phyloP scores from a whole-genome alignment of 176 grass and related monocot genomes.

The Ananas comosus region DNA sequence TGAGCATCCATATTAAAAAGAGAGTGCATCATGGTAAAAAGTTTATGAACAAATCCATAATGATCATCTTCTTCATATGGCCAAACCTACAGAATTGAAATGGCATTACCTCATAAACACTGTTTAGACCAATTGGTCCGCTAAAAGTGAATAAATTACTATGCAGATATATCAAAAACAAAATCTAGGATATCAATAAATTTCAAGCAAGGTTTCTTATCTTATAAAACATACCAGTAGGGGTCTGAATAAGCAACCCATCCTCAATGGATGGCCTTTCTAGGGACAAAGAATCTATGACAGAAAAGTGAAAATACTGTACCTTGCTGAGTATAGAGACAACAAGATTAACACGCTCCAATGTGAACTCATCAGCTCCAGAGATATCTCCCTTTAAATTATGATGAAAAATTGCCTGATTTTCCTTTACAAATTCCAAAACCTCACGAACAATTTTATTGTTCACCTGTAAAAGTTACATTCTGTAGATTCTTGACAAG shows the following conservation, averaged over 20 bases:
- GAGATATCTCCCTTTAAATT: conserved; percentile 68
- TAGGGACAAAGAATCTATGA: conserved; percentile 8
- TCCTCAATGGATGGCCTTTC: not conserved
- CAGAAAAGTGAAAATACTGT: conserved; percentile 12
- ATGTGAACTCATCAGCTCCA: conserved; percentile 49
- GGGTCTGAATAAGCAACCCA: not conserved
- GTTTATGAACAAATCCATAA: conserved; percentile 64
- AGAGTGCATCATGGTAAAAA: conserved; percentile 67
- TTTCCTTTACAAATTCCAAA: conserved; percentile 72
- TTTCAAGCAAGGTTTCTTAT: no score
- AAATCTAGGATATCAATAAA: no score
- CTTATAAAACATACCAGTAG: no score
- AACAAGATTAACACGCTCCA: conserved; percentile 70
- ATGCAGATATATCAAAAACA: conserved; percentile 10
- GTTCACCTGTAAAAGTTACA: conserved; percentile 54
- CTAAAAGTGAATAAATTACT: not conserved
- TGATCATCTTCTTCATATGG: conserved; percentile 88
- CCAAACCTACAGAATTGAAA: conserved; percentile 56
- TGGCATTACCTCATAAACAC: conserved; percentile 8
- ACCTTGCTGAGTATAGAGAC: conserved; percentile 94
- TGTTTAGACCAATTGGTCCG: not conserved
- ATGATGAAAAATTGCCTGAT: conserved; percentile 55
- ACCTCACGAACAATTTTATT: conserved; percentile 94
- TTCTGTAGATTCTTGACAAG: not conserved
- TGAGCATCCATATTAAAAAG: conserved; percentile 51